phyloP scores from a whole-genome alignment of 2,329 filamentous ascomycete genomes.

The Diplodia intermedia region DNA sequence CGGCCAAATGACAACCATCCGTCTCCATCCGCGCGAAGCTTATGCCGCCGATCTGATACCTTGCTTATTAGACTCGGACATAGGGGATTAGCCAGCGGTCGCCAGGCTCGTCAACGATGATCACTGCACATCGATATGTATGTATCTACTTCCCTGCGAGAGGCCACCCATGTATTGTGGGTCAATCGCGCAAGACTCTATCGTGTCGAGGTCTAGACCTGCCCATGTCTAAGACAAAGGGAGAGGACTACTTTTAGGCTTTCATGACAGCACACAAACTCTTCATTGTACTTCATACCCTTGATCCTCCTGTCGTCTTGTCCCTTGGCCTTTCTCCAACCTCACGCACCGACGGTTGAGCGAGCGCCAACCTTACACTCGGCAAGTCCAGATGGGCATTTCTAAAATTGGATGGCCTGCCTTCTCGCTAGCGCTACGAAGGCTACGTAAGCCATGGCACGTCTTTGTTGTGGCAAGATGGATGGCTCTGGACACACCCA shows the following conservation, averaged over 20 bases:
- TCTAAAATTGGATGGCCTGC: background rate
- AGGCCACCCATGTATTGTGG: constrained; percentile 15
- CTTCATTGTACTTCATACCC: background rate
- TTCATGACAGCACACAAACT: background rate
- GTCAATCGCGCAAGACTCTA: background rate
- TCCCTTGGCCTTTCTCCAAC: background rate
- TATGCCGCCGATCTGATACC: background rate
- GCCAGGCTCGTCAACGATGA: constrained; percentile 8
- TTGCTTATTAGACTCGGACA: background rate
- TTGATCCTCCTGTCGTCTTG: background rate
- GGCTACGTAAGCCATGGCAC: background rate
- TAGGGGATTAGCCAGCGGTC: background rate
- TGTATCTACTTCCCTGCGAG: constrained; percentile 7
- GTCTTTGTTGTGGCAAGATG: background rate
- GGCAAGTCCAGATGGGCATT: background rate
- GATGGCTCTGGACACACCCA: background rate
- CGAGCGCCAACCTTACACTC: background rate
- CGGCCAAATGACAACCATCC: background rate
- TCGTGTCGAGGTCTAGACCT: constrained; percentile 10
- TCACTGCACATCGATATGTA: constrained; percentile 21
- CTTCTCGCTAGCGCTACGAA: background rate
- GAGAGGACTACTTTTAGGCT: background rate
- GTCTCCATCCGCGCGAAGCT: background rate
- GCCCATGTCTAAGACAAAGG: constrained; percentile 21
- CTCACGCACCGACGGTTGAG: background rate